Evolutionary conservation across 2,329 filamentous ascomycete species (phyloP).

Genomic region (Penicillium olsonii): DNA sequence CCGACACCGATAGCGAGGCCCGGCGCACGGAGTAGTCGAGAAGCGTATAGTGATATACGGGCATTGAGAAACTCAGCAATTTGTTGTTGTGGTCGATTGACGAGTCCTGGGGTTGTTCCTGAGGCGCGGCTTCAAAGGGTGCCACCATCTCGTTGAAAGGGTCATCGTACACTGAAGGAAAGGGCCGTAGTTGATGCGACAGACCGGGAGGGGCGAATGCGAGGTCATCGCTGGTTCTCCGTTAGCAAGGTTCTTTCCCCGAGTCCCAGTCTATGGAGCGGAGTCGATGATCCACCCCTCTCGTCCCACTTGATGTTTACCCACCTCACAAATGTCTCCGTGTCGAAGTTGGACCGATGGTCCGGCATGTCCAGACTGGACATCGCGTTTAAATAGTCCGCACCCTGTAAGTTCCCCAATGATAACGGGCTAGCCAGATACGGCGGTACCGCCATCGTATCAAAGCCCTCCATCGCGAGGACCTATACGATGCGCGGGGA

Average conservation of each 20-base stretch:
- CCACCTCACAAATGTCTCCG: constrained; percentile 63
- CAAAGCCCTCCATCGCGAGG: constrained; percentile 57
- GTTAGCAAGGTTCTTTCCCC: neutral
- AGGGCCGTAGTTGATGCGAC: constrained; percentile 49
- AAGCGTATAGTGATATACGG: constrained; percentile 61
- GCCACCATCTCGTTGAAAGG: constrained; percentile 55
- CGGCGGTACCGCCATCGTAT: constrained; percentile 61
- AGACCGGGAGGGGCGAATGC: constrained; percentile 48
- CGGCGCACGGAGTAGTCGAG: constrained; percentile 61
- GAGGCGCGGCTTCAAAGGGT: constrained; percentile 44
- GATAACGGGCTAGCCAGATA: constrained; percentile 61
- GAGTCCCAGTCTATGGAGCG: constrained; percentile 3
- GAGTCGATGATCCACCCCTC: constrained; percentile 9
- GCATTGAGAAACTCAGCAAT: constrained; percentile 71
- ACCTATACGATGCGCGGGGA: constrained; percentile 11
- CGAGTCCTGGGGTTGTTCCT: constrained; percentile 55
- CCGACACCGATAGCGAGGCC: constrained; percentile 59
- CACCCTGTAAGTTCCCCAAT: constrained; percentile 53
- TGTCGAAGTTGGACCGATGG: constrained; percentile 61
- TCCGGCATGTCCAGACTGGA: constrained; percentile 58
- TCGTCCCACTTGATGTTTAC: constrained; percentile 25
- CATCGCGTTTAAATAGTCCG: constrained; percentile 51
- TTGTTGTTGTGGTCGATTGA: constrained; percentile 68
- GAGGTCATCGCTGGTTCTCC: constrained; percentile 54
- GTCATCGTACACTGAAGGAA: constrained; percentile 50